Percentiles rank a stretch among this genome's conserved stretches.
phyloP scores from a whole-genome alignment of 2,329 filamentous ascomycete genomes.

The Pestalotiopsis fici region DNA sequence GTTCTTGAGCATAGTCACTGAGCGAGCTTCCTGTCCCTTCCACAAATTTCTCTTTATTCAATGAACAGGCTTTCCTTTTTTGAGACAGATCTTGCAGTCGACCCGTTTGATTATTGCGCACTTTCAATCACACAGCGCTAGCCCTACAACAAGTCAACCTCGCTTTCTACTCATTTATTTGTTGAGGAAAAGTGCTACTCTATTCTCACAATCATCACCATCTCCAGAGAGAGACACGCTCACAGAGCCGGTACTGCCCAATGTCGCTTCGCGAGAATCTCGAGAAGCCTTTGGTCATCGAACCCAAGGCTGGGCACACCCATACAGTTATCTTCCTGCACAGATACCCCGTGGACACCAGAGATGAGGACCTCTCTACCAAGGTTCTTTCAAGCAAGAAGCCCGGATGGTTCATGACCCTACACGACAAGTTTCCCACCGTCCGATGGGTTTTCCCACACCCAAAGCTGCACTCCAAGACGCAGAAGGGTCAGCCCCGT shows the following conservation, averaged over 20 bases:
- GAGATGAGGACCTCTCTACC: slow-evolving; percentile 11
- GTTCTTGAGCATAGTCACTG: no score
- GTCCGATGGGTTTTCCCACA: slow-evolving; percentile 20
- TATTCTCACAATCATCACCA: not conserved
- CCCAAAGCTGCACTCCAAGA: slow-evolving; percentile 13
- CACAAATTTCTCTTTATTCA: no score
- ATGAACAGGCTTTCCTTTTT: no score
- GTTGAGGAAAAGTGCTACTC: no score
- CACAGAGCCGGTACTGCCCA: not conserved
- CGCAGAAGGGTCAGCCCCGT: not conserved
- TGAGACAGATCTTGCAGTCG: no score
- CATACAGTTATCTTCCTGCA: slow-evolving; percentile 22
- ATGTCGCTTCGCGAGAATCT: slow-evolving; percentile 14
- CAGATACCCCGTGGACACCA: slow-evolving; percentile 12
- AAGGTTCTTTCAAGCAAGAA: slow-evolving; percentile 17
- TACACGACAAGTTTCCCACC: slow-evolving; percentile 15
- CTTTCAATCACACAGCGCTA: no score
- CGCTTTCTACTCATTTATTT: no score
- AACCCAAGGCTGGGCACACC: slow-evolving; percentile 14
- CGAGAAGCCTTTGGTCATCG: slow-evolving; percentile 14
- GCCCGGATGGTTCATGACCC: slow-evolving; percentile 12
- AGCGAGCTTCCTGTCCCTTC: no score
- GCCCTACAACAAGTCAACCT: no score
- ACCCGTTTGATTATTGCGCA: no score
- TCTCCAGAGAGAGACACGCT: not conserved